Conservation (phyloP, 1,284 basidiomycete genomes). For the Sporisorium scitamineum region DNA sequence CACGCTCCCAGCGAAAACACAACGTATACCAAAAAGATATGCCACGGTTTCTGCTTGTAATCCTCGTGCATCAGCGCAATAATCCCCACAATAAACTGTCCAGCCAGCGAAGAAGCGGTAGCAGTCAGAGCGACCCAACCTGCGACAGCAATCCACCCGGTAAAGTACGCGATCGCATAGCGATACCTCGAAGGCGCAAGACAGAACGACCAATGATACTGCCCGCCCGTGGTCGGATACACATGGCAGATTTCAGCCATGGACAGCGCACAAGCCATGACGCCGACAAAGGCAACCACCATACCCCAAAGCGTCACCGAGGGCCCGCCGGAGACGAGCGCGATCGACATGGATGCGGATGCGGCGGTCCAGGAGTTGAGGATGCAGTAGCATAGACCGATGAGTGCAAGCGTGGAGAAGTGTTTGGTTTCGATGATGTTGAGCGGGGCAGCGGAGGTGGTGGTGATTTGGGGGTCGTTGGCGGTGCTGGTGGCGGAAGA, state of each 20-base stretch:
- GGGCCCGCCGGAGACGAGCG: conserved; percentile 68
- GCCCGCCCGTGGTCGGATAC: conserved; percentile 67
- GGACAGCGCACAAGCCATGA: conserved; percentile 66
- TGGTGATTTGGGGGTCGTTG: background rate
- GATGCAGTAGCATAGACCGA: conserved; percentile 57
- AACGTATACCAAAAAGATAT: conserved; percentile 60
- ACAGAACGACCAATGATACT: conserved; percentile 70
- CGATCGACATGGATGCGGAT: conserved; percentile 58
- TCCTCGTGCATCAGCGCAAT: conserved; percentile 68
- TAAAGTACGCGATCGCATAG: conserved; percentile 60
- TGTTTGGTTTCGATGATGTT: conserved; percentile 20
- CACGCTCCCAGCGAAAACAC: conserved; percentile 54
- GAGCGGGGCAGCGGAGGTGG: background rate
- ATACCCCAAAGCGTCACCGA: conserved; percentile 70
- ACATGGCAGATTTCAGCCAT: conserved; percentile 68
- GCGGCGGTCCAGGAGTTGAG: conserved; percentile 67
- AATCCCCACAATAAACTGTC: conserved; percentile 69
- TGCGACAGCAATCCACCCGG: conserved; percentile 58
- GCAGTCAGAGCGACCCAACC: conserved; percentile 70
- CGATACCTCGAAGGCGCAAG: conserved; percentile 63
- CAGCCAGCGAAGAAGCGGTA: conserved; percentile 55
- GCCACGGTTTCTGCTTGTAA: conserved; percentile 63
- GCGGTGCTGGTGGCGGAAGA: background rate
- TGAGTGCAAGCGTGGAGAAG: conserved; percentile 42
- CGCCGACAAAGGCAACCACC: conserved; percentile 66